Conservation (phyloP, 306 rosid species). For the Parietaria judaica region DNA sequence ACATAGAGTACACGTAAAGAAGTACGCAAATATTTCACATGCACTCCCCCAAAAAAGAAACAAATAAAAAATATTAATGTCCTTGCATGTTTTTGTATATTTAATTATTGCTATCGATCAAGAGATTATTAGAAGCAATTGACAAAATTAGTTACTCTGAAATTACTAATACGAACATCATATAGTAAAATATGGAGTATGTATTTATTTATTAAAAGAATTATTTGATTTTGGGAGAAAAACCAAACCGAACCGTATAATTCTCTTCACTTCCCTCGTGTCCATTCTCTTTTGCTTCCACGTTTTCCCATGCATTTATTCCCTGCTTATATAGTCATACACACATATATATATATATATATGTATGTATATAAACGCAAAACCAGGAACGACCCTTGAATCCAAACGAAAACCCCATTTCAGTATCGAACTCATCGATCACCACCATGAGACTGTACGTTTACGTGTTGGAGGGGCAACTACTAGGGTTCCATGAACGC, state of each 20-base stretch:
- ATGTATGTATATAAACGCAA: neutral
- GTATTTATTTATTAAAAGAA: no score
- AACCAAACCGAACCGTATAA: constrained; percentile 17
- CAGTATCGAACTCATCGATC: neutral
- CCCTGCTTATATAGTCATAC: constrained; percentile 2
- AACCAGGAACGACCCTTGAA: constrained; percentile 5
- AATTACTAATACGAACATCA: no score
- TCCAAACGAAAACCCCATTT: constrained; percentile 12
- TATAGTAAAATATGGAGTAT: no score
- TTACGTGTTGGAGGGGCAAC: constrained; percentile 55
- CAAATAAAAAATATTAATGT: no score
- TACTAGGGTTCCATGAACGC: constrained; percentile 33
- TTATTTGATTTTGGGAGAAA: neutral
- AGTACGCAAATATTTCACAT: no score
- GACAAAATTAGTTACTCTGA: no score
- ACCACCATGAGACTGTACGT: constrained; percentile 51
- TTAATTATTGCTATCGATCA: no score
- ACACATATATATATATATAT: neutral
- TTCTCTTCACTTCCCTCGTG: constrained; percentile 34
- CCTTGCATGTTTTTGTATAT: no score
- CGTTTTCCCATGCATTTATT: constrained; percentile 26
- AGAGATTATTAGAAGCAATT: no score
- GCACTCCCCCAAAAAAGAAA: no score
- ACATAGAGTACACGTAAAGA: neutral
- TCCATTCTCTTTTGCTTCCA: constrained; percentile 27